Percentiles rank a stretch among this genome's conserved stretches.
phyloP scores from a whole-genome alignment of 1,284 basidiomycete genomes.

The Sanguinoderma infundibulare region DNA sequence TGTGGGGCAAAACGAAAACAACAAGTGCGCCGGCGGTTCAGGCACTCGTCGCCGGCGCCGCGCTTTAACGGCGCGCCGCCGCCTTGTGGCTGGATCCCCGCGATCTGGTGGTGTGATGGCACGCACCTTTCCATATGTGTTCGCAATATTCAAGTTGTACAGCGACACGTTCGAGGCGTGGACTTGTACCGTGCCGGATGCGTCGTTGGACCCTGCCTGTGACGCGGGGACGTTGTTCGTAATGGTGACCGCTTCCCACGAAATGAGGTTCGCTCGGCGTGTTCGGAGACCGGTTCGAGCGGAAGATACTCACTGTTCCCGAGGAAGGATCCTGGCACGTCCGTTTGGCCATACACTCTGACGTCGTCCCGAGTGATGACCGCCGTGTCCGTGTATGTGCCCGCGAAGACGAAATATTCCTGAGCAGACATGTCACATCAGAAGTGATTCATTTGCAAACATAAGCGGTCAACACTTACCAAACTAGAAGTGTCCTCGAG shows the following conservation, averaged over 20 bases:
- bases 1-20: neutral
- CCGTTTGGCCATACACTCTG: slow-evolving; percentile 28
- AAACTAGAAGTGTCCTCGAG: slow-evolving; percentile 28
- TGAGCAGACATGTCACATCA: slow-evolving; percentile 8
- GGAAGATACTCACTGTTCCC: slow-evolving; percentile 24
- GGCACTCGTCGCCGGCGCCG: neutral
- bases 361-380: slow-evolving; percentile 46
- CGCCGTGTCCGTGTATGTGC: slow-evolving; percentile 57
- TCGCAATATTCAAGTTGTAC: slow-evolving; percentile 60
- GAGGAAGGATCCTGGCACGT: slow-evolving; percentile 19
- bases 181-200: slow-evolving; percentile 55
- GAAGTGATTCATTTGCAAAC: neutral
- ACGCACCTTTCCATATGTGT: slow-evolving; percentile 48
- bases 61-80: slow-evolving; percentile 1
- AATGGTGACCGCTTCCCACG: slow-evolving; percentile 40
- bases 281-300: slow-evolving; percentile 7
- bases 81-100: too few species aligned
- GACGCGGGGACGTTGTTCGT: slow-evolving; percentile 45
- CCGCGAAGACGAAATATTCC: slow-evolving; percentile 57
- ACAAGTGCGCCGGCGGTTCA: neutral
- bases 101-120: neutral
- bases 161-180: slow-evolving; percentile 54
- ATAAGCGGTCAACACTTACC: slow-evolving; percentile 17
- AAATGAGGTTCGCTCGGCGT: slow-evolving; percentile 10
- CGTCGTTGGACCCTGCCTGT: slow-evolving; percentile 54